Percentiles rank a stretch among this genome's conserved stretches.
Evolutionary conservation across 2,329 filamentous ascomycete species (phyloP).

Genomic region (Phyllosticta citribraziliensis): DNA sequence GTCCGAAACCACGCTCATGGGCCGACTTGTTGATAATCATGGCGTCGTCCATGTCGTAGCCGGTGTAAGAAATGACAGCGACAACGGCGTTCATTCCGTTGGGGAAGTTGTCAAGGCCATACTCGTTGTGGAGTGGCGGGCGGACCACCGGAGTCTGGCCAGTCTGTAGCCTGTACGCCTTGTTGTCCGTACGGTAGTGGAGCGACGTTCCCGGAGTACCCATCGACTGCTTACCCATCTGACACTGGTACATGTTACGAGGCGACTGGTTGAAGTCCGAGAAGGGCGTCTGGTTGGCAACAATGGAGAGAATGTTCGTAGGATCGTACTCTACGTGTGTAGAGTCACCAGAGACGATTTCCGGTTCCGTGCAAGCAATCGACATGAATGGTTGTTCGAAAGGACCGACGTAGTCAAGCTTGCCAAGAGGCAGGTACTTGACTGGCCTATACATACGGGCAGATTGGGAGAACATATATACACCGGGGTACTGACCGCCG

Average conservation of each 20-base stretch:
- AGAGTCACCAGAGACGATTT: constrained; percentile 77
- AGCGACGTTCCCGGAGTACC: constrained; percentile 84
- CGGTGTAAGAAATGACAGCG: constrained; percentile 96
- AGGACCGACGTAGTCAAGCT: constrained; percentile 79
- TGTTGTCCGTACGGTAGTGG: constrained; percentile 89
- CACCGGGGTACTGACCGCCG: constrained; percentile 88
- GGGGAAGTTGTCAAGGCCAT: constrained; percentile 95
- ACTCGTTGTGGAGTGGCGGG: constrained; percentile 86
- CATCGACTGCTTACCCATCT: constrained; percentile 99
- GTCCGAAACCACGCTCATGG: constrained; percentile 88
- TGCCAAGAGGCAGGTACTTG: constrained; percentile 80
- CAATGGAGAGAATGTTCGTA: constrained; percentile 92
- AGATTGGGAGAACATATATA: constrained; percentile 84
- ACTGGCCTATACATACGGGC: constrained; percentile 84
- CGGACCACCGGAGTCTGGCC: constrained; percentile 92
- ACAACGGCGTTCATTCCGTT: constrained; percentile 94
- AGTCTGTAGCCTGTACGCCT: constrained; percentile 87
- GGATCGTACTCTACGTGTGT: constrained; percentile 92
- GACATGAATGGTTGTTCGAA: constrained; percentile 98
- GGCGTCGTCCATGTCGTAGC: constrained; percentile 99
- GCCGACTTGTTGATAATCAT: constrained; percentile 99
- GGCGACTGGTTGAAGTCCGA: constrained; percentile 98
- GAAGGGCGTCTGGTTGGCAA: constrained; percentile 98
- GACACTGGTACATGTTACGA: constrained; percentile 98
- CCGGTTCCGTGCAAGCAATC: constrained; percentile 81